phyloP scores from a whole-genome alignment of 2,329 filamentous ascomycete species.

The Talaromyces sp. region DNA sequence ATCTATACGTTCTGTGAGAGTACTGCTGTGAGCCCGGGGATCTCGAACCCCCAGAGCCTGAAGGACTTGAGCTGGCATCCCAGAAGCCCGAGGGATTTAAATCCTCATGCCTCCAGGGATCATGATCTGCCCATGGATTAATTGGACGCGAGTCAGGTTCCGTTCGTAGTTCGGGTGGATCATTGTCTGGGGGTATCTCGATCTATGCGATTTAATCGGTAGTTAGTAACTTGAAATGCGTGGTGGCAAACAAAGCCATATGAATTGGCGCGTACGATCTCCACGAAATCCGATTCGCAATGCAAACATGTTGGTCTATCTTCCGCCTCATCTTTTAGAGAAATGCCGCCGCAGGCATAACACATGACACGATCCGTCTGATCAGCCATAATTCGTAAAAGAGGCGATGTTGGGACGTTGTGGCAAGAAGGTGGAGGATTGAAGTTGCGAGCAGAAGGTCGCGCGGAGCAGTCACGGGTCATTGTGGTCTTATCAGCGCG shows the following conservation, averaged over 20 bases:
- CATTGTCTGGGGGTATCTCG: slow-evolving; percentile 35
- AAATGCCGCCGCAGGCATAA: slow-evolving; percentile 78
- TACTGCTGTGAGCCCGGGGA: slow-evolving; percentile 26
- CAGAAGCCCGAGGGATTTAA: not conserved
- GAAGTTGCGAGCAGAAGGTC: slow-evolving; percentile 6
- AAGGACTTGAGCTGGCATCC: not conserved
- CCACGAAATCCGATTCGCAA: slow-evolving; percentile 78
- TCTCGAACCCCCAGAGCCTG: not conserved
- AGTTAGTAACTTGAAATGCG: not conserved
- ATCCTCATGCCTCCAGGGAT: slow-evolving; percentile 52
- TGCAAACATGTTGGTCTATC: slow-evolving; percentile 69
- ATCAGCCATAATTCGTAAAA: slow-evolving; percentile 35
- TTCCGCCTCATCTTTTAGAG: slow-evolving; percentile 69
- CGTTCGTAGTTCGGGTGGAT: slow-evolving; percentile 25
- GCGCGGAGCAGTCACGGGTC: slow-evolving; percentile 25
- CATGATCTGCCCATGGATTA: slow-evolving; percentile 46
- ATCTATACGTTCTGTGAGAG: slow-evolving; percentile 45
- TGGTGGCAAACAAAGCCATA: not conserved
- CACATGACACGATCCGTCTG: slow-evolving; percentile 75
- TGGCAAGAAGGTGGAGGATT: not conserved
- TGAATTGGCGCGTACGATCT: slow-evolving; percentile 68
- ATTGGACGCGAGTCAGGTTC: slow-evolving; percentile 19
- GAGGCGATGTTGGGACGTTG: not conserved
- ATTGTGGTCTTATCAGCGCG: slow-evolving; percentile 27
- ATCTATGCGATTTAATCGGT: slow-evolving; percentile 25